Evolutionary conservation across 2,329 filamentous ascomycete genomes (phyloP).

Genomic region (Macrophomina pseudophaseolina): DNA sequence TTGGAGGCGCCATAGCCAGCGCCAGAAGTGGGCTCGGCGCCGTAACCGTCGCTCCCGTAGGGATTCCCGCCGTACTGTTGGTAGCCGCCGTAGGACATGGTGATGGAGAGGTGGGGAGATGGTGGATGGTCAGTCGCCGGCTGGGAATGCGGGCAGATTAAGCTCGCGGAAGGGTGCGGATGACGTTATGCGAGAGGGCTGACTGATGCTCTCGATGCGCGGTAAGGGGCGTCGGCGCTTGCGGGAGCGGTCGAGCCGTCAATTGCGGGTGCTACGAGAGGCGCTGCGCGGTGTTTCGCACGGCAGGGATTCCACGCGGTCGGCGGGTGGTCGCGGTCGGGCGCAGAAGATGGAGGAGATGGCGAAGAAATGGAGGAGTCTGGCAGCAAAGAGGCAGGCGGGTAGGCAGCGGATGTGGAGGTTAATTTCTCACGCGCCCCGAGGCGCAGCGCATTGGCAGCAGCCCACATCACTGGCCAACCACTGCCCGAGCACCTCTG

Average conservation of each 20-base stretch:
- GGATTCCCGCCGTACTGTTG: conserved; percentile 64
- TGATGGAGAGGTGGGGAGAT: conserved; percentile 32
- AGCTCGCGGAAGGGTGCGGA: conserved; percentile 21
- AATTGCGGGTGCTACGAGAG: background rate
- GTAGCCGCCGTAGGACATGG: conserved; percentile 32
- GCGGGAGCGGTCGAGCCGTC: conserved; percentile 12
- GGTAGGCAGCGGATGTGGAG: background rate
- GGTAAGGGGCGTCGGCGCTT: conserved; percentile 14
- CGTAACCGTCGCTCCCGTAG: conserved; percentile 53
- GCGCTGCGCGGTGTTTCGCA: background rate
- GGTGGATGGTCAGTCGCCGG: background rate
- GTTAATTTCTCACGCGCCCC: conserved; percentile 18
- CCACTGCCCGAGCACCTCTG: background rate
- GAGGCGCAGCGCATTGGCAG: background rate
- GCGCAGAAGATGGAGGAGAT: background rate
- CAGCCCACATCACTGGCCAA: background rate
- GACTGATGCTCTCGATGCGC: conserved; percentile 2
- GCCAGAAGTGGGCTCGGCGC: conserved; percentile 39
- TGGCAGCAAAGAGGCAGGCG: background rate
- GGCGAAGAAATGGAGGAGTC: conserved; percentile 7
- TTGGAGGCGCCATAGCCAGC: conserved; percentile 34
- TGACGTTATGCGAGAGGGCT: conserved; percentile 24
- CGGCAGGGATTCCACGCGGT: background rate
- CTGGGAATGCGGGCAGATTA: conserved; percentile 13
- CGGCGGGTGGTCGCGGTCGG: background rate